A percentile compares a stretch with the other conserved stretches of the same genome.
Evolutionary conservation across 768 basidiomycete species (phyloP).

Genomic region (Tylopilus sp.): DNA sequence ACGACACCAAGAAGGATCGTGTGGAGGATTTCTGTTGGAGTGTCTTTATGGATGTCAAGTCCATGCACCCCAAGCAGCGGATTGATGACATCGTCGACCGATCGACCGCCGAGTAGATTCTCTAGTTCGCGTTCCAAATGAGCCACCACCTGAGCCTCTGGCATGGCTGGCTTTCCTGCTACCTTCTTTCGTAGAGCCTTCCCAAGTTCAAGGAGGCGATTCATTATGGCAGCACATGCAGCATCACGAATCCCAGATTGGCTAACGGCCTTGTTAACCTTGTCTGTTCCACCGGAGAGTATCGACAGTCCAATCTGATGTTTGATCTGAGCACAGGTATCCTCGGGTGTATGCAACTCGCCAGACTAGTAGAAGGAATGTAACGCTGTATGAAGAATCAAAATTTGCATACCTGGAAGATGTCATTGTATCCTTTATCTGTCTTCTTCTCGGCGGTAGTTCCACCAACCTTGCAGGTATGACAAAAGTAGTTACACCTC

Average conservation of each 20-base stretch:
- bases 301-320: background rate
- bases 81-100: no score
- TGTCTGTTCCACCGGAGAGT: background rate
- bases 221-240: background rate
- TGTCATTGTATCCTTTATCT: background rate
- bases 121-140: no score
- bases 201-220: background rate
- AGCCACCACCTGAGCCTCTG: no score
- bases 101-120: no score
- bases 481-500: no score
- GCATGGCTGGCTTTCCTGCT: no score
- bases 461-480: no score
- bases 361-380: background rate
- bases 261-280: background rate
- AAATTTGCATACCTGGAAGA: background rate
- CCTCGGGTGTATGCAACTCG: background rate
- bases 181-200: background rate
- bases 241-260: background rate
- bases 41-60: slow-evolving; percentile 31
- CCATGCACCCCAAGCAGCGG: slow-evolving; percentile 15
- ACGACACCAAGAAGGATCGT: slow-evolving; percentile 33
- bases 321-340: background rate
- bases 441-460: no score
- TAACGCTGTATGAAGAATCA: no score
- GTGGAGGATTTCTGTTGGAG: slow-evolving; percentile 33